Evolutionary conservation across 169 alveolate species (phyloP).

Genomic region (Besnoitia besnoiti): DNA sequence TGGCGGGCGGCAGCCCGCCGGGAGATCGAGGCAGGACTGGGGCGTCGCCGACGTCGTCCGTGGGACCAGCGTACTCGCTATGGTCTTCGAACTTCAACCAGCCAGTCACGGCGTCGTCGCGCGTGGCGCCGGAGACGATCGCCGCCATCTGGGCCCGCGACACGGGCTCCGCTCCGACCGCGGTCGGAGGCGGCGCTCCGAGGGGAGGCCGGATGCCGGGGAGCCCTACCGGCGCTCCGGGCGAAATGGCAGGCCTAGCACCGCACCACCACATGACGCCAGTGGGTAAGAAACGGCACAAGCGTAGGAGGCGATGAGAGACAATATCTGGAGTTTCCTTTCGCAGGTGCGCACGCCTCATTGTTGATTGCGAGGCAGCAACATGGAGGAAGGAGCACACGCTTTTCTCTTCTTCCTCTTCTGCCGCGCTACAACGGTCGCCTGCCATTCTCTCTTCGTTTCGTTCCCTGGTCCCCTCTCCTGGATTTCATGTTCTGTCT

Average conservation of each 20-base stretch:
- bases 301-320: not conserved
- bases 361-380: too few relatives aligned
- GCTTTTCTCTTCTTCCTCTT: too few relatives aligned
- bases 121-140: slow-evolving; percentile 55
- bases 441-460: too few relatives aligned
- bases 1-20: too few relatives aligned
- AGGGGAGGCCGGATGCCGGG: not conserved
- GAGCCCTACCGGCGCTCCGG: not conserved
- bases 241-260: not conserved
- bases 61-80: slow-evolving; percentile 26
- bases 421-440: too few relatives aligned
- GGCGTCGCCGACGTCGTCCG: slow-evolving; percentile 23
- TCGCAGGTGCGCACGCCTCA: too few relatives aligned
- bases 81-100: slow-evolving; percentile 55
- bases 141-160: slow-evolving; percentile 65
- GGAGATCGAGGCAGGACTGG: too few relatives aligned
- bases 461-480: too few relatives aligned
- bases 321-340: not conserved
- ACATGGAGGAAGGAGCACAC: too few relatives aligned
- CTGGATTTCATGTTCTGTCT: too few relatives aligned
- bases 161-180: slow-evolving; percentile 21
- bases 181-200: not conserved
- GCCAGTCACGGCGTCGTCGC: slow-evolving; percentile 44
- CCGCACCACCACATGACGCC: not conserved
- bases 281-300: not conserved